Conservation (phyloP, 306 rosid species). For the Prunus mongolica region DNA sequence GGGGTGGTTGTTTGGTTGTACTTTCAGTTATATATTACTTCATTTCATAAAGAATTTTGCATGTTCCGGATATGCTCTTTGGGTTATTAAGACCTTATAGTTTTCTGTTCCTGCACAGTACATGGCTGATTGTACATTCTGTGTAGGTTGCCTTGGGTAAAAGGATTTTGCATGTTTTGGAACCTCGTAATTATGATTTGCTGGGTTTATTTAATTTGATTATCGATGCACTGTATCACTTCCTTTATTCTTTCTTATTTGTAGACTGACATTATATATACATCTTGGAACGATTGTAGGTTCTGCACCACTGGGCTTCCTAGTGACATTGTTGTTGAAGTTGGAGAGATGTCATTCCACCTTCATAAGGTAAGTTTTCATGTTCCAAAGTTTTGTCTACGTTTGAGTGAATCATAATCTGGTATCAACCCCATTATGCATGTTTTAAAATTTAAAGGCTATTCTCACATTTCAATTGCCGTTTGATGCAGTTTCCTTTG, state of each 20-base stretch:
- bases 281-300: constrained; percentile 39
- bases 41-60: not conserved
- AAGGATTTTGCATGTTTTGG: not conserved
- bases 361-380: constrained; percentile 75
- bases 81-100: not conserved
- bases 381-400: not conserved
- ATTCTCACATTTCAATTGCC: constrained; percentile 16
- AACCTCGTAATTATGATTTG: not conserved
- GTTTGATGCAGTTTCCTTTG: constrained; percentile 86
- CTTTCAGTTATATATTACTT: not conserved
- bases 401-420: not conserved
- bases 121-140: not conserved
- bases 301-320: constrained; percentile 97
- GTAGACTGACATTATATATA: not conserved
- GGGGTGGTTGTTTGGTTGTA: not conserved
- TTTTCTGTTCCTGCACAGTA: not conserved
- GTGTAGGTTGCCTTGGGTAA: not conserved
- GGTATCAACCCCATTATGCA: not conserved
- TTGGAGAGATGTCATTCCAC: constrained; percentile 94
- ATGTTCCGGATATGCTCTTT: not conserved
- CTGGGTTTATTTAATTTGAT: not conserved
- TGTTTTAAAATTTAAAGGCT: not conserved
- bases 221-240: not conserved
- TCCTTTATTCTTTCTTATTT: not conserved
- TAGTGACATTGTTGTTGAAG: constrained; percentile 88